Evolutionary conservation across 768 basidiomycete species (phyloP).

Genomic region (Botryobasidium botryosum): DNA sequence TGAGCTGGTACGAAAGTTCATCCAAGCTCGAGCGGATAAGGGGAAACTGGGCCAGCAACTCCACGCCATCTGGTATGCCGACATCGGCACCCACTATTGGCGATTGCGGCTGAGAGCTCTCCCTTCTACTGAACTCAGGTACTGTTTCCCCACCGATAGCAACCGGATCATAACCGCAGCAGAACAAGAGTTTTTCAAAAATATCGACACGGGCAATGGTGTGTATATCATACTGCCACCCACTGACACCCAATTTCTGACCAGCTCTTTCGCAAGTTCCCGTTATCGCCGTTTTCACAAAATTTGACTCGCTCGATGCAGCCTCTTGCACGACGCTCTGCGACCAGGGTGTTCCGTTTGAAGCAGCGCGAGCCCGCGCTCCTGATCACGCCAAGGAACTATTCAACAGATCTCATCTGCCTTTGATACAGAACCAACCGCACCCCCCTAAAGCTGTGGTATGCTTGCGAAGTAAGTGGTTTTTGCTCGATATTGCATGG

Average conservation of each 20-base stretch:
- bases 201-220: not conserved
- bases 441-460: too few relatives aligned
- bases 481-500: not conserved
- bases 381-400: not conserved
- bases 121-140: not conserved
- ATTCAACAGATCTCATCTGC: too few relatives aligned
- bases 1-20: not conserved
- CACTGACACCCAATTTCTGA: not conserved
- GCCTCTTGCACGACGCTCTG: not conserved
- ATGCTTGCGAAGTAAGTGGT: not conserved
- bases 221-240: not conserved
- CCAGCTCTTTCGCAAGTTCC: not conserved
- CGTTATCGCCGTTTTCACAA: not conserved
- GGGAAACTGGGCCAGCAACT: not conserved
- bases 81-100: not conserved
- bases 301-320: not conserved
- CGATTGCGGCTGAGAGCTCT: not conserved
- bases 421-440: too few relatives aligned
- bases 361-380: not conserved
- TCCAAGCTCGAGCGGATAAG: not conserved
- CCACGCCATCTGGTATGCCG: not conserved
- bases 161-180: not conserved
- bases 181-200: not conserved
- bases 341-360: not conserved
- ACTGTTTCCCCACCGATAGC: not conserved